Percentiles rank a stretch among this genome's conserved stretches.
Conservation (phyloP, 805 yeast species). For the Starmerella stigmatis region DNA sequence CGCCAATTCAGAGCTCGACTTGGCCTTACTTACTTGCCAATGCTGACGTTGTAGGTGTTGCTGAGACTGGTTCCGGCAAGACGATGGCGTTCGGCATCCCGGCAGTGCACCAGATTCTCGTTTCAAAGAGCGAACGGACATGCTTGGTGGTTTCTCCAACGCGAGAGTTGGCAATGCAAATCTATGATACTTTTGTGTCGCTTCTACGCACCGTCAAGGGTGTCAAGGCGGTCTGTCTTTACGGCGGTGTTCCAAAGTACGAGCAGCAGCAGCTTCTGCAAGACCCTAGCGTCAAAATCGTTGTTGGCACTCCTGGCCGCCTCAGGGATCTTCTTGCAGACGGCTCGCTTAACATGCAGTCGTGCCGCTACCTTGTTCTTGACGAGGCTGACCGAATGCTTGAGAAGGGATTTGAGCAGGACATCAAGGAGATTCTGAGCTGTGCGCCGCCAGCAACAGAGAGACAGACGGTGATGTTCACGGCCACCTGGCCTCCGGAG, state of each 20-base stretch:
- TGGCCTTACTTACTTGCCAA: conserved; percentile 83
- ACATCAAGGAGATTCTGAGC: conserved; percentile 72
- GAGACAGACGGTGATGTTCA: conserved; percentile 94
- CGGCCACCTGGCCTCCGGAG: conserved; percentile 99
- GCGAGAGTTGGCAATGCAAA: conserved; percentile 93
- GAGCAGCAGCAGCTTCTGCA: conserved; percentile 64
- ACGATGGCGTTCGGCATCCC: conserved; percentile 97
- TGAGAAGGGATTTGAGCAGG: conserved; percentile 96
- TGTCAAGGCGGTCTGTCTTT: conserved; percentile 68
- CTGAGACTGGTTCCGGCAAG: conserved; percentile 97
- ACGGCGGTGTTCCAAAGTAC: conserved; percentile 96
- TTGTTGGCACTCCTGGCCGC: conserved; percentile 98
- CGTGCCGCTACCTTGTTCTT: conserved; percentile 66
- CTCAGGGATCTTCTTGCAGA: conserved; percentile 82
- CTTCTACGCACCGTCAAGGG: conserved; percentile 49
- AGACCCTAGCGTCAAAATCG: conserved; percentile 51
- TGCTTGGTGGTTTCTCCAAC: conserved; percentile 91
- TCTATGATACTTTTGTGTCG: conserved; percentile 84
- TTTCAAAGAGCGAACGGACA: conserved; percentile 36
- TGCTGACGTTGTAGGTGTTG: conserved; percentile 89
- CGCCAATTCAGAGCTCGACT: conserved; percentile 88
- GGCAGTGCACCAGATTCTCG: conserved; percentile 63
- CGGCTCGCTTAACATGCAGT: conserved; percentile 62
- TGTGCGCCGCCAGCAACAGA: conserved; percentile 36
- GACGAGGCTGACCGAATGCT: conserved; percentile 99